Evolutionary conservation across 2,329 filamentous ascomycete genomes (phyloP).

Genomic region (Xylariaceae sp.): DNA sequence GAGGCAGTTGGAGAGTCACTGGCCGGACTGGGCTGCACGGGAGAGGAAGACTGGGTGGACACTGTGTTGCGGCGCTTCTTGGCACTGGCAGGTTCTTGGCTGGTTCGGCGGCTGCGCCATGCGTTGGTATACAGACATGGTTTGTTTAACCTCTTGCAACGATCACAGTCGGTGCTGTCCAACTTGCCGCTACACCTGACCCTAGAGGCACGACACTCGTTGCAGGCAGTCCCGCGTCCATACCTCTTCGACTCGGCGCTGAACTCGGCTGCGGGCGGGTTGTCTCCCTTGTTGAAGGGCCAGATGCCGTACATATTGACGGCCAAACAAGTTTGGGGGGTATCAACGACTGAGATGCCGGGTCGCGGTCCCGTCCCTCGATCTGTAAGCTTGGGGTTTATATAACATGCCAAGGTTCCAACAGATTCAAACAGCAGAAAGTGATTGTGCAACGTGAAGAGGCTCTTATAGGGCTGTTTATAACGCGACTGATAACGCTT

Average conservation of each 20-base stretch:
- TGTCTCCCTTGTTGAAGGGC: background rate
- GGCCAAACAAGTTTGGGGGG: background rate
- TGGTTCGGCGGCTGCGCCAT: background rate
- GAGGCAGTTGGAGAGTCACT: background rate
- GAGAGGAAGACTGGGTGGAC: background rate
- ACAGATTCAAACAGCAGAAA: background rate
- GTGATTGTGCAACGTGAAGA: background rate
- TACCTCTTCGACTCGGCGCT: background rate
- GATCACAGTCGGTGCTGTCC: background rate
- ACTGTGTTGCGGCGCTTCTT: background rate
- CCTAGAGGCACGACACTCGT: constrained; percentile 3
- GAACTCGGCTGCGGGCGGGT: background rate
- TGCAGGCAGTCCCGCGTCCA: constrained; percentile 5
- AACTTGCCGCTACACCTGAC: constrained; percentile 5
- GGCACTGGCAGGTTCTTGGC: background rate
- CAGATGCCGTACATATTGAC: background rate
- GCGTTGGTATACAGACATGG: background rate
- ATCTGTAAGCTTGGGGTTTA: background rate
- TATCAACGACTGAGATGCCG: background rate
- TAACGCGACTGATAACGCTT: background rate
- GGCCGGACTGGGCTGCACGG: background rate
- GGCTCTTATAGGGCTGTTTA: background rate
- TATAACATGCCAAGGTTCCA: background rate
- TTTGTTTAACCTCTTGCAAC: background rate
- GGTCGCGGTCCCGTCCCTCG: background rate